These are phyloP conservation scores for Verticillium klebahnii DNA, from an alignment of 2,329 filamentous ascomycete species.

Conservation along the genomic window DNA sequence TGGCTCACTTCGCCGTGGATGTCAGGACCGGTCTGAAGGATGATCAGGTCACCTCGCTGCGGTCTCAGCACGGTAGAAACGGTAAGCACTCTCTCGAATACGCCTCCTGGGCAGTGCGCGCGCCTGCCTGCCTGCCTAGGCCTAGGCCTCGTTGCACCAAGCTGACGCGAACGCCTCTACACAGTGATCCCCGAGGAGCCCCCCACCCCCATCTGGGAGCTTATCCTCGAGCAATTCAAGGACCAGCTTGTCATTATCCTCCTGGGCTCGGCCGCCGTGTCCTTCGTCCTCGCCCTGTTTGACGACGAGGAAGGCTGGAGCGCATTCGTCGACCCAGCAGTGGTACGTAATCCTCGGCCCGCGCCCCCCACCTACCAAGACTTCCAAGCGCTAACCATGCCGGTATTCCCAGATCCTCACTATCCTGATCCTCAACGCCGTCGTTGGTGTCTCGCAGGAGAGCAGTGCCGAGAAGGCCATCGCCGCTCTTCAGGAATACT, in stretches of 20 bases:
- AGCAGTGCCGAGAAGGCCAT: conserved; percentile 98
- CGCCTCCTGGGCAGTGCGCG: conserved; percentile 9
- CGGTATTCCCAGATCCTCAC: conserved; percentile 70
- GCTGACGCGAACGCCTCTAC: conserved; percentile 9
- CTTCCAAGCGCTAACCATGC: conserved; percentile 1
- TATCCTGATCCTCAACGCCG: conserved; percentile 91
- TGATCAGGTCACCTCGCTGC: conserved; percentile 50
- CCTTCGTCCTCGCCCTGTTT: conserved; percentile 87
- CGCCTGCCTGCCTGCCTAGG: conserved; percentile 2
- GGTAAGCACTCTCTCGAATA: conserved; percentile 38
- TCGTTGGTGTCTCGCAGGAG: conserved; percentile 97
- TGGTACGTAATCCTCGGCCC: conserved; percentile 59
- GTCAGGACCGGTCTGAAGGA: conserved; percentile 51
- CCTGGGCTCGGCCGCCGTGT: conserved; percentile 86
- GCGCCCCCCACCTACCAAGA: neutral
- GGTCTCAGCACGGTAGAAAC: conserved; percentile 61
- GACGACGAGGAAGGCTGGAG: conserved; percentile 94
- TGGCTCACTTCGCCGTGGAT: conserved; percentile 54
- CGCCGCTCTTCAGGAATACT: conserved; percentile 96
- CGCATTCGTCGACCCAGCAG: conserved; percentile 91
- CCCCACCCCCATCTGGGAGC: conserved; percentile 91
- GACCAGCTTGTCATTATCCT: conserved; percentile 96
- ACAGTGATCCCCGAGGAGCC: conserved; percentile 75
- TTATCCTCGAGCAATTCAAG: conserved; percentile 98
- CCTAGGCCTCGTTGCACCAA: conserved; percentile 4